Base-by-base conservation (phyloP, 1,139 yeast genomes). In the Kazachstania sp. region DNA sequence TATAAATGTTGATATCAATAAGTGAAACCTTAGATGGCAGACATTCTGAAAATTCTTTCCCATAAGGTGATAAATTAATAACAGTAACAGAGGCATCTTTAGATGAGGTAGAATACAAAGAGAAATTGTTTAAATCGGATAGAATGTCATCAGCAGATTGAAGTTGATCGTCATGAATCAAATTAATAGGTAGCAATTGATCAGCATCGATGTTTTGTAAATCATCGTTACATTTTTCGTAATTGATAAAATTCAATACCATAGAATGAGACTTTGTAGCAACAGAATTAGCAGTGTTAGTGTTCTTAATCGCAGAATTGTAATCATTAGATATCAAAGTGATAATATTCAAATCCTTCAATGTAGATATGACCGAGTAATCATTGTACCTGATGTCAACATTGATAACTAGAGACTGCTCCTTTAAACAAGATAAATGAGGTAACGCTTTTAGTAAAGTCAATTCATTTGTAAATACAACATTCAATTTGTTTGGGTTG, bases 301-400 rank as follows among this genome's bases (percentile, higher is more conserved):
- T 71, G 48, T 57, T 55, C 12, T 72, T 73, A 45, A 71, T 67
- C 8, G 83, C 71, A 54, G 83, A 86, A 34, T 69, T 66, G 5
- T 75, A 64, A 38, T 72, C 69, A 56, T 78, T 81, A 11, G 95
- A 84, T 47, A 87, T 74, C 50, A 87, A 66, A 29, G 84, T 72
- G 12, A 81, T 76, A 54, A 73, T 75, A 16, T 79, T 78, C 44
- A 83, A 71, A 64, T 86, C 94, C 60, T 88, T 79, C 56, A 86
- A 71, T 8, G 86, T 76, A 16, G 90, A 72, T 31, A 86, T 76
- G 32, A 77, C 70, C 11, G 84, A 76, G 62, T 72, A 86, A 63
- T 87, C 95, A 53, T 72, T 72, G 47, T 71, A 65, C 36, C 69
- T 51, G 50, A 84, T 65, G 52, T 78, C 79, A 41, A 81, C 80